A percentile compares a stretch with the other conserved stretches of the same genome.
phyloP scores from a whole-genome alignment of 139 green algal species.

The Chlamydomonas sphaeroides region DNA sequence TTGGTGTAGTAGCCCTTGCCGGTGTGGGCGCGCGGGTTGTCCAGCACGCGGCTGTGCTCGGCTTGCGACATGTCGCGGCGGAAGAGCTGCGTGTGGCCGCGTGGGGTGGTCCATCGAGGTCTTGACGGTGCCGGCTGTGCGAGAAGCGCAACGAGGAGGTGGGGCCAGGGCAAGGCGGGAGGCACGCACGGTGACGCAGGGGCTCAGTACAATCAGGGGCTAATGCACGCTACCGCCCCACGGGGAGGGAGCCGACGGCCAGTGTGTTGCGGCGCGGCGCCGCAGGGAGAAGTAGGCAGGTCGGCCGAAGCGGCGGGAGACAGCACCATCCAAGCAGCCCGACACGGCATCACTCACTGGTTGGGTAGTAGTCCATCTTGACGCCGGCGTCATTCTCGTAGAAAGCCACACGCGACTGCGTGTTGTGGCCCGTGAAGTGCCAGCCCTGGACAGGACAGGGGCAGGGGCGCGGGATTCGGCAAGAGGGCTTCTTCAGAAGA shows the following conservation, averaged over 20 bases:
- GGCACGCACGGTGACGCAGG: too few species aligned
- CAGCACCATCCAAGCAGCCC: background rate
- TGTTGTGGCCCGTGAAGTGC: constrained; percentile 32
- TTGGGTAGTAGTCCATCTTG: constrained; percentile 38
- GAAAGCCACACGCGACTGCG: constrained; percentile 26
- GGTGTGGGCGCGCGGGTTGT: constrained; percentile 57
- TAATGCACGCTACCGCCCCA: too few species aligned
- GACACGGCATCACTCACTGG: background rate
- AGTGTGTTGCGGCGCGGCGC: too few species aligned
- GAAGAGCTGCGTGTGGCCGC: constrained; percentile 62
- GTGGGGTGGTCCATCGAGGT: constrained; percentile 57
- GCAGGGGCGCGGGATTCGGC: too few species aligned
- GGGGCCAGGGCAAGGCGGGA: too few species aligned
- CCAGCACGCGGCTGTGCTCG: constrained; percentile 39
- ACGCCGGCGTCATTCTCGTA: constrained; percentile 18
- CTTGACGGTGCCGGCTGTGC: constrained; percentile 49
- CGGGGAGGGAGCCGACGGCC: too few species aligned
- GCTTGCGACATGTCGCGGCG: constrained; percentile 29
- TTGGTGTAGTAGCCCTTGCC: constrained; percentile 56
- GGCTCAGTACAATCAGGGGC: background rate
- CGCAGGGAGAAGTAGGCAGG: background rate
- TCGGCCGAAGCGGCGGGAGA: background rate
- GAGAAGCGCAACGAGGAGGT: too few species aligned
- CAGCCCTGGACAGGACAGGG: too few species aligned
- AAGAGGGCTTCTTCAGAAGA: too few species aligned